A percentile compares a stretch with the other conserved stretches of the same genome.
These are phyloP conservation scores for Candida krabiensis DNA, from an alignment of 805 yeast genomes.

Conservation along the genomic window DNA sequence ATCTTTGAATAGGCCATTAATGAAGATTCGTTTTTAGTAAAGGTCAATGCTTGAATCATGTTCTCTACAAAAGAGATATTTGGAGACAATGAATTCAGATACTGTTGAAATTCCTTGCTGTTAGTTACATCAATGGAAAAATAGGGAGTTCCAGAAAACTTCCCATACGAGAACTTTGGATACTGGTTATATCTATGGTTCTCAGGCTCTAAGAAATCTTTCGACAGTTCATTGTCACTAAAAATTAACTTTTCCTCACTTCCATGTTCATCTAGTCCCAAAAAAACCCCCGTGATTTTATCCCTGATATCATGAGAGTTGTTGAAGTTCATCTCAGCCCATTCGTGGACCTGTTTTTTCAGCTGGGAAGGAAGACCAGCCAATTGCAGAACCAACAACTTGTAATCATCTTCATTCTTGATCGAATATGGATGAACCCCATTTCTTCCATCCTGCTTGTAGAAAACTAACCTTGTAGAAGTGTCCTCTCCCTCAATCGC, in stretches of 20 bases:
- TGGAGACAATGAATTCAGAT: slow-evolving; percentile 6
- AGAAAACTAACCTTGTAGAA: slow-evolving; percentile 50
- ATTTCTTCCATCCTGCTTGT: slow-evolving; percentile 30
- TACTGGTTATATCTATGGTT: slow-evolving; percentile 1
- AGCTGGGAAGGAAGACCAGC: slow-evolving; percentile 13
- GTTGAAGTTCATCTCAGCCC: slow-evolving; percentile 23
- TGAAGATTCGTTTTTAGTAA: slow-evolving; percentile 51
- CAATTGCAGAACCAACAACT: slow-evolving; percentile 16
- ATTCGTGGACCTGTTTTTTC: slow-evolving; percentile 13
- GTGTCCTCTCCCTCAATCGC: slow-evolving; percentile 7
- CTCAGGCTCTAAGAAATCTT: slow-evolving; percentile 10
- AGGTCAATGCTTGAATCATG: slow-evolving; percentile 24
- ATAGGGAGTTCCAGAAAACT: slow-evolving; percentile 62
- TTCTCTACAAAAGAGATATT: slow-evolving; percentile 4
- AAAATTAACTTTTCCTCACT: slow-evolving; percentile 18
- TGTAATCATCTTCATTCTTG: slow-evolving; percentile 2
- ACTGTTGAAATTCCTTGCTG: slow-evolving; percentile 17
- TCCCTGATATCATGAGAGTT: slow-evolving; percentile 12
- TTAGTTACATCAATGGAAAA: slow-evolving; percentile 60
- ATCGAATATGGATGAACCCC: slow-evolving; percentile 20
- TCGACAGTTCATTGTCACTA: slow-evolving; percentile 20
- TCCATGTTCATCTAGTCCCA: slow-evolving; percentile 49
- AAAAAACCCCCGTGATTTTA: slow-evolving; percentile 37
- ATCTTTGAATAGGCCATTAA: slow-evolving; percentile 79
- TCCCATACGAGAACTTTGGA: slow-evolving; percentile 21